These are phyloP conservation scores for Cyclotella baltica DNA, from an alignment of 108 stramenopile species.

Conservation along the genomic window DNA sequence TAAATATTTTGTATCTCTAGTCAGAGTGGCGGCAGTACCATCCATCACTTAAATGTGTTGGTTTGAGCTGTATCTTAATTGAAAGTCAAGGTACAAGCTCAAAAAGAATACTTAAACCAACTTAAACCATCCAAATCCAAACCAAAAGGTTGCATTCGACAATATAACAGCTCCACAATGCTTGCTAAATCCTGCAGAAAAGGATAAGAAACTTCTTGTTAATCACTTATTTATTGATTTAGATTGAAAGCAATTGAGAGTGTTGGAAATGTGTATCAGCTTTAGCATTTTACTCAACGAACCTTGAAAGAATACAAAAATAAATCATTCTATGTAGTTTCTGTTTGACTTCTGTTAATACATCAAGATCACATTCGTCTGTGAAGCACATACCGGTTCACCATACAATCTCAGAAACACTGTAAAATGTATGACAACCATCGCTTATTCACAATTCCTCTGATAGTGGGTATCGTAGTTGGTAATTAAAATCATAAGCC, in stretches of 20 bases:
- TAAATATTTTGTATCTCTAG: too few relatives aligned
- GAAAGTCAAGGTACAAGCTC: conserved; percentile 31
- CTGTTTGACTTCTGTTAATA: too few relatives aligned
- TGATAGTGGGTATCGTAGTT: too few relatives aligned
- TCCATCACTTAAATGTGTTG: conserved; percentile 89
- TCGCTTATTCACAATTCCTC: too few relatives aligned
- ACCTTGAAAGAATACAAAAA: conserved; percentile 45
- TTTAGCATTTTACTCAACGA: conserved; percentile 63
- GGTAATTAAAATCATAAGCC: too few relatives aligned
- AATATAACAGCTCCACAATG: conserved; percentile 5
- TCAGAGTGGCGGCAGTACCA: conserved; percentile 90
- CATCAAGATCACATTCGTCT: too few relatives aligned
- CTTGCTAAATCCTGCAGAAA: conserved; percentile 33
- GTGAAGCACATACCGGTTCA: too few relatives aligned
- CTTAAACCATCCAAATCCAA: background rate
- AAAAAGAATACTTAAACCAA: conserved; percentile 21
- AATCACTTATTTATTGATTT: conserved; percentile 59
- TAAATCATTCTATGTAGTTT: too few relatives aligned
- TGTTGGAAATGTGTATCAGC: conserved; percentile 78
- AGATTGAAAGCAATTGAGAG: conserved; percentile 66
- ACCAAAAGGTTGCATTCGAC: conserved; percentile 36
- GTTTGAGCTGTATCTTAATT: conserved; percentile 73
- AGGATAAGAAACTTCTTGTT: conserved; percentile 35
- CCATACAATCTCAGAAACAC: too few relatives aligned
- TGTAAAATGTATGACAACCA: too few relatives aligned